Base-by-base conservation (phyloP, 1,284 basidiomycete species). In the Puccinia hordei region DNA sequence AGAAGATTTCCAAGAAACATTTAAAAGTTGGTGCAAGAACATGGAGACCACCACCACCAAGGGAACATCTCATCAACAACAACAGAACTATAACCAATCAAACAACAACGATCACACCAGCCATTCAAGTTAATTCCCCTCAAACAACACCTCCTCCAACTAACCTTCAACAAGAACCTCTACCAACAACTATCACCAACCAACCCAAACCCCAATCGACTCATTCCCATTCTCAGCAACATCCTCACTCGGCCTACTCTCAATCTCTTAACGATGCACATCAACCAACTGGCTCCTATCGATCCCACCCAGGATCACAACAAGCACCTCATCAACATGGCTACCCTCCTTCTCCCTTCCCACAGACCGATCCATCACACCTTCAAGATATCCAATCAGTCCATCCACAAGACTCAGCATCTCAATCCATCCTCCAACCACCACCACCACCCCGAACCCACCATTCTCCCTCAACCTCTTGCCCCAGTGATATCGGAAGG, bases 1-100 rank as follows among this genome's bases (percentile, higher is more conserved):
- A 69, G 51, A 79, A 79, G 27, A 51, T 79, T 15, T 79, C 76
- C 9, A 68, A 79, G 38, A 79, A 79, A 71, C 76, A 79, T 49
- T 68, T 79, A 0, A 53, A 72, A 19, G 76, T 79, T 1, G 66
- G 76, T 13, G 76, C 76, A 27, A 59, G 55, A n/a, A 79, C 65
- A 44, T 79, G 76, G 76, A 71, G 76, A 71, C 76, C 76, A 59
- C 68, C 76, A 44, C 68, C 66, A 1, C 30, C 33, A 22, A 15
- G 63, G 24, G 76, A 69, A n/a, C 51, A 79, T 46, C 76, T 41
- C 41, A 27, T 30, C 17, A 24, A 49, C 66, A 27, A 41, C 66
- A 51, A 46, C 66, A 49, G 22, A 65, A 61, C 1, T 35, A 33
- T 13, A 35, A 35, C 33, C 38, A 24, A 41, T 38, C 38, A 65